These are phyloP conservation scores for Phytophthora tubulina DNA, from an alignment of 352 stramenopile species.

Conservation along the genomic window DNA sequence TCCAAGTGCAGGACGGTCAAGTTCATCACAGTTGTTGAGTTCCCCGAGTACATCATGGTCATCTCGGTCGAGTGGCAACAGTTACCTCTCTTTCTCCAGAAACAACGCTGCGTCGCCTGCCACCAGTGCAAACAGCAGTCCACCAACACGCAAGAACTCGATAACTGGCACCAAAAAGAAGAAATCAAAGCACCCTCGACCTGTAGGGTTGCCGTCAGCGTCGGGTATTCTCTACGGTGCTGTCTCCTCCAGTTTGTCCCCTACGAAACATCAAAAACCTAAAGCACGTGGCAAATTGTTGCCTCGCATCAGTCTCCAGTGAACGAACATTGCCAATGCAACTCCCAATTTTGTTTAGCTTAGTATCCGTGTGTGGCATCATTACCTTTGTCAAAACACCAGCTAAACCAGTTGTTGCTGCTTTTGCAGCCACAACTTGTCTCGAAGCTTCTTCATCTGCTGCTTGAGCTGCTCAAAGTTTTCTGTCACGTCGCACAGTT, in stretches of 20 bases:
- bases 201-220: conserved; percentile 28
- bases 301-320: conserved; percentile 41
- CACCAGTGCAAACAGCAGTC: conserved; percentile 18
- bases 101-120: conserved; percentile 35
- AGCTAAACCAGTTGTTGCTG: no score
- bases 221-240: conserved; percentile 19
- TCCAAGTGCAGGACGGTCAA: conserved; percentile 22
- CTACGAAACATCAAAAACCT: conserved; percentile 36
- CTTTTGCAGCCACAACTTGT: neutral
- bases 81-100: conserved; percentile 27
- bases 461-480: neutral
- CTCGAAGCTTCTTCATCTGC: neutral
- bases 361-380: no score
- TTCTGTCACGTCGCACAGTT: neutral
- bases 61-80: conserved; percentile 24
- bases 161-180: conserved; percentile 31
- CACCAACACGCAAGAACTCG: conserved; percentile 30
- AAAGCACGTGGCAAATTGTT: conserved; percentile 39
- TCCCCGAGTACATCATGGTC: conserved; percentile 30
- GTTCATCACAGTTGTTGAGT: conserved; percentile 16
- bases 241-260: conserved; percentile 16
- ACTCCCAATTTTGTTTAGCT: no score
- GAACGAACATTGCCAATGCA: neutral
- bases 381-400: no score
- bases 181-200: conserved; percentile 32